These are phyloP conservation scores for Lentinula novae-zelandiae DNA, from an alignment of 1,284 basidiomycete genomes.

Conservation along the genomic window DNA sequence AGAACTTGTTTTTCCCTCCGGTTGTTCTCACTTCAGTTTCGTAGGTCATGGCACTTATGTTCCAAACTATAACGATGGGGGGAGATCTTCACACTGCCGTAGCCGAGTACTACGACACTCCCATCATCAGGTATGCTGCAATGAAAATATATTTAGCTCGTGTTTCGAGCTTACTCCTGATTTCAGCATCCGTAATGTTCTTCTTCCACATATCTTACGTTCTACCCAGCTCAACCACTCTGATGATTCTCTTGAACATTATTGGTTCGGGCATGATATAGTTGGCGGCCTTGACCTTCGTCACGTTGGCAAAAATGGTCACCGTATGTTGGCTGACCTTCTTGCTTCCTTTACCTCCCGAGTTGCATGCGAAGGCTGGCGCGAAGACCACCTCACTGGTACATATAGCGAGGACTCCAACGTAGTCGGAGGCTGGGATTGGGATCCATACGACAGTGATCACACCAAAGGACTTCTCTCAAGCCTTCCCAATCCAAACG, in stretches of 20 bases:
- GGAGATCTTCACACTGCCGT: conserved; percentile 3
- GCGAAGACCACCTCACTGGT: not conserved
- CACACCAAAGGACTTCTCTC: not conserved
- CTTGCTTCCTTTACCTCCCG: conserved; percentile 4
- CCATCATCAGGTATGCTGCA: not conserved
- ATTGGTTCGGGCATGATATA: not conserved
- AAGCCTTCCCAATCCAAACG: not conserved
- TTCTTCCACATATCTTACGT: conserved; percentile 1
- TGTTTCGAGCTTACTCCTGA: not conserved
- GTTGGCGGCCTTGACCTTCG: not conserved
- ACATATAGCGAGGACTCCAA: not conserved
- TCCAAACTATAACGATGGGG: not conserved
- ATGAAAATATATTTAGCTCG: not conserved
- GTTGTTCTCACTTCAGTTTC: too few relatives aligned
- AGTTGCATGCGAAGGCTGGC: conserved; percentile 3
- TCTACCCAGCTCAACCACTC: not conserved
- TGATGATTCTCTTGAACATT: not conserved
- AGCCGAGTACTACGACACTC: conserved; percentile 1
- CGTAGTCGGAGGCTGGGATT: not conserved
- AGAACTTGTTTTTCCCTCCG: not conserved
- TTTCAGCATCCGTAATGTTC: not conserved
- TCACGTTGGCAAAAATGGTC: conserved; percentile 1
- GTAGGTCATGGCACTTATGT: conserved; percentile 4
- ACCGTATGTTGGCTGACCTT: not conserved
- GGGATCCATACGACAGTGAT: not conserved